phyloP scores from a whole-genome alignment of 176 grass and related monocot species.

The Hyparrhenia diplandra region DNA sequence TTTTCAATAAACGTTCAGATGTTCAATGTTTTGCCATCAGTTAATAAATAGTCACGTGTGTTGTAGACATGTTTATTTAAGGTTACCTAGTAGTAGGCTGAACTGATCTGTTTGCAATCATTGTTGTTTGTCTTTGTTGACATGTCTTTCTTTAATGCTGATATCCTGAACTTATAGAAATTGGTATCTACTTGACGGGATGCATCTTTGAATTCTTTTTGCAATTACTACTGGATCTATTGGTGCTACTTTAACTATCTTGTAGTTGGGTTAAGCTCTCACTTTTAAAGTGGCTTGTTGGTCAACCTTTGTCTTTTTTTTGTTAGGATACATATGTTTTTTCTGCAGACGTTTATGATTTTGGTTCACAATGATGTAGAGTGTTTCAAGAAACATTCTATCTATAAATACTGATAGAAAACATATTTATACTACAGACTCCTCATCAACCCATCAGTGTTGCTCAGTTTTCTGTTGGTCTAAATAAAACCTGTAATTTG shows the following conservation, averaged over 20 bases:
- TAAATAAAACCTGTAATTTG: constrained; percentile 67
- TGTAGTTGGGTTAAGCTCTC: background rate
- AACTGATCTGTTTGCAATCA: background rate
- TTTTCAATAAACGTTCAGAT: background rate
- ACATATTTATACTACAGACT: constrained; percentile 51
- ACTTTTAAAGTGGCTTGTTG: background rate
- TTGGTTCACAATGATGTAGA: background rate
- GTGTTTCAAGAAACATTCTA: constrained; percentile 3
- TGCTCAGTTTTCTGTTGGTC: constrained; percentile 71
- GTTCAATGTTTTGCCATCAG: background rate
- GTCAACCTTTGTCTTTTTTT: background rate
- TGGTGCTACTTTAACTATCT: background rate
- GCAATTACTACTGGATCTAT: background rate
- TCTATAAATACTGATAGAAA: constrained; percentile 8
- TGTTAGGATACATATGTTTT: background rate
- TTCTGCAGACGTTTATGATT: constrained; percentile 2
- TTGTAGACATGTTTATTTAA: background rate
- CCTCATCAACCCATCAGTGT: constrained; percentile 67
- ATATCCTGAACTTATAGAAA: background rate
- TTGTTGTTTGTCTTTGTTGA: background rate
- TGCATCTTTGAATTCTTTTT: background rate
- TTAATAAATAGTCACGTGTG: background rate
- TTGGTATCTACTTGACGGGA: background rate
- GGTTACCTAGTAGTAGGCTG: background rate
- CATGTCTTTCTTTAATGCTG: constrained; percentile 11